Percentiles rank a stretch among this genome's conserved stretches.
Conservation (phyloP, 306 rosid species). For the Dalbergia cultrata region DNA sequence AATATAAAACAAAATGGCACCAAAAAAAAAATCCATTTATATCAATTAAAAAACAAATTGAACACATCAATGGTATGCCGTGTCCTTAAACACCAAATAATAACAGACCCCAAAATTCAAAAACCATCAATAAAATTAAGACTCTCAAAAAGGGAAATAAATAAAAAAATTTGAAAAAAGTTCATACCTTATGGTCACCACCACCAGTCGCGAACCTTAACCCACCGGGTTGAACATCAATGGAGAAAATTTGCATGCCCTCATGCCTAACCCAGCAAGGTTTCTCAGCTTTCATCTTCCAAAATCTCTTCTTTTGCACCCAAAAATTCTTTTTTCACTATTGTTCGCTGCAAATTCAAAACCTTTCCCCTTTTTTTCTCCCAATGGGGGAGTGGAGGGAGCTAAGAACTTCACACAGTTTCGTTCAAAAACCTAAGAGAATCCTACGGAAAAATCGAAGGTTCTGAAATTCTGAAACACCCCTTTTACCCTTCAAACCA, state of each 20-base stretch:
- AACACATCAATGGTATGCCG: not conserved
- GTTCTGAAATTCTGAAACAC: slow-evolving; percentile 14
- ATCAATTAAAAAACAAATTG: not conserved
- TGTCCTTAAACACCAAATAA: not conserved
- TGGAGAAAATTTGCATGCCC: slow-evolving; percentile 97
- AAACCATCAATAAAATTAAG: slow-evolving; percentile 17
- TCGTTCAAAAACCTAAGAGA: slow-evolving; percentile 43
- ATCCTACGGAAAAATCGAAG: slow-evolving; percentile 35
- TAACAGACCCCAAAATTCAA: slow-evolving; percentile 26
- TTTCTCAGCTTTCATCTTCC: slow-evolving; percentile 89
- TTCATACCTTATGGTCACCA: slow-evolving; percentile 93
- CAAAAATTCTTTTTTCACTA: slow-evolving; percentile 18
- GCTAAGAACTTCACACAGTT: slow-evolving; percentile 32
- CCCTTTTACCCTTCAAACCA: slow-evolving; percentile 13
- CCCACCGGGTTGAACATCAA: slow-evolving; percentile 98
- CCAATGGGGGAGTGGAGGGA: slow-evolving; percentile 28
- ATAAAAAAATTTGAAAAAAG: not conserved
- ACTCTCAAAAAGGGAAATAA: not conserved
- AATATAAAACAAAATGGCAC: slow-evolving; percentile 8
- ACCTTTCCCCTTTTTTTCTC: not conserved
- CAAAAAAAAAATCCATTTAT: not conserved
- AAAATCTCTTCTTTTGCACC: slow-evolving; percentile 36
- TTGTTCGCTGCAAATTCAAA: slow-evolving; percentile 37
- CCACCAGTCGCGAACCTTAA: slow-evolving; percentile 96
- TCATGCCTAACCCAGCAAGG: slow-evolving; percentile 97